A percentile compares a stretch with the other conserved stretches of the same genome.
Evolutionary conservation across 345 rosid genomes (phyloP).

Genomic region (Orychophragmus violaceus): DNA sequence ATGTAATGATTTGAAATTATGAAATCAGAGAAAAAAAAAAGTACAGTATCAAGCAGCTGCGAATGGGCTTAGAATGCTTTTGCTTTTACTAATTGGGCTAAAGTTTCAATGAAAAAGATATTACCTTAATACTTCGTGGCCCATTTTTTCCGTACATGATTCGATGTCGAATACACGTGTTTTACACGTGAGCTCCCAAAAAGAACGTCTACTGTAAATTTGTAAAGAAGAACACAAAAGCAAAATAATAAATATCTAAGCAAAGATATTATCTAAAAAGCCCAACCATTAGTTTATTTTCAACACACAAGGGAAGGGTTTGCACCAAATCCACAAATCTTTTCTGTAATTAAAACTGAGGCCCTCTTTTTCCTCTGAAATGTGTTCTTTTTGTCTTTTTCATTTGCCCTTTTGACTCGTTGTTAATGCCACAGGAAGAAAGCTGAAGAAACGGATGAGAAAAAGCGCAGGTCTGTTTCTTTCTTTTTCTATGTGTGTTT

Average conservation of each 20-base stretch:
- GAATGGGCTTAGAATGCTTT: not conserved
- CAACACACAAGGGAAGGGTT: not conserved
- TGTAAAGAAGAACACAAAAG: not conserved
- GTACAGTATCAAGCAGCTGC: no score
- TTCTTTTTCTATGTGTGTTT: no score
- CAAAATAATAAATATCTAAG: not conserved
- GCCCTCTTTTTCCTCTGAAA: not conserved
- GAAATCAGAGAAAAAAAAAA: no score
- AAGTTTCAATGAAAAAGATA: not conserved
- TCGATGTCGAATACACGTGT: not conserved
- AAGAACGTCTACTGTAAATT: not conserved
- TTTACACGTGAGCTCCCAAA: conserved; percentile 11
- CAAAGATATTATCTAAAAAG: conserved; percentile 9
- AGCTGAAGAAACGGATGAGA: conserved; percentile 23
- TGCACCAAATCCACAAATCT: not conserved
- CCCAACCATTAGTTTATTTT: not conserved
- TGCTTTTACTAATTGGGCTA: not conserved
- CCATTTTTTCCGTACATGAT: not conserved
- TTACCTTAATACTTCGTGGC: not conserved
- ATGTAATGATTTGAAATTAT: no score
- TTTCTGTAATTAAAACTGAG: not conserved
- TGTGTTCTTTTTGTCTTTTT: not conserved
- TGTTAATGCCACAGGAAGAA: conserved; percentile 17
- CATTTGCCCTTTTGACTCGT: conserved; percentile 9
- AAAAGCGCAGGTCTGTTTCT: conserved; percentile 15